These are phyloP conservation scores for Blastobotrys ciferrii DNA, from an alignment of 1,139 yeast species.

Conservation along the genomic window DNA sequence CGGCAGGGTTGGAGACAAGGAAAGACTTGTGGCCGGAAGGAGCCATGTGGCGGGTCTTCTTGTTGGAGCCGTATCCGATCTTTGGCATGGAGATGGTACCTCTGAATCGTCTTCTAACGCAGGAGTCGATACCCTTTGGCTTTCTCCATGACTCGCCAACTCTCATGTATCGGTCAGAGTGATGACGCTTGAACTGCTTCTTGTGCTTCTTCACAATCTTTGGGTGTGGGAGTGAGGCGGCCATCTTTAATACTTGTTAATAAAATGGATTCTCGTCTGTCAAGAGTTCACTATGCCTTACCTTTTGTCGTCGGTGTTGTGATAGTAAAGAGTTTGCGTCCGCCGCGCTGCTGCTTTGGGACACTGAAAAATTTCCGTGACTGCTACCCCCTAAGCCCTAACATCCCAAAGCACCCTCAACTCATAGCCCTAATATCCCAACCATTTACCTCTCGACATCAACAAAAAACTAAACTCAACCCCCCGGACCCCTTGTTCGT, in stretches of 20 bases:
- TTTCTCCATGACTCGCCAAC: constrained; percentile 99
- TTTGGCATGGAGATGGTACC: constrained; percentile 99
- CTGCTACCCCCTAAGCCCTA: not conserved
- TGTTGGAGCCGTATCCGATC: constrained; percentile 99
- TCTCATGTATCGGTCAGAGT: constrained; percentile 99
- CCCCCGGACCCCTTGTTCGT: too few species aligned
- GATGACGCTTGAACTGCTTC: constrained; percentile 99
- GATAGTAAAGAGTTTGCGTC: constrained; percentile 3
- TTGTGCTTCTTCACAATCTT: constrained; percentile 99
- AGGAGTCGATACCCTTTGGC: constrained; percentile 99
- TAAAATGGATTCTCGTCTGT: not conserved
- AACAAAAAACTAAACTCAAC: too few species aligned
- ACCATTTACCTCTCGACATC: too few species aligned
- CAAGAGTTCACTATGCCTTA: not conserved
- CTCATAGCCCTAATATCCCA: too few species aligned
- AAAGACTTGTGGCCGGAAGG: constrained; percentile 99
- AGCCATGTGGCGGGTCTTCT: constrained; percentile 91
- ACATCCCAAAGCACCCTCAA: not conserved
- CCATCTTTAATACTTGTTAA: constrained; percentile 52
- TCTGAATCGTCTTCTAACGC: constrained; percentile 99
- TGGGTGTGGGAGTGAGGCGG: constrained; percentile 98
- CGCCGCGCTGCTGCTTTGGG: constrained; percentile 5
- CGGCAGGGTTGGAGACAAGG: constrained; percentile 88
- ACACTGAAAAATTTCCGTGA: constrained; percentile 4
- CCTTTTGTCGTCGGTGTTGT: constrained; percentile 9